Base-by-base conservation (phyloP, 2,329 filamentous ascomycete species). In the Colletotrichum caudatum region DNA sequence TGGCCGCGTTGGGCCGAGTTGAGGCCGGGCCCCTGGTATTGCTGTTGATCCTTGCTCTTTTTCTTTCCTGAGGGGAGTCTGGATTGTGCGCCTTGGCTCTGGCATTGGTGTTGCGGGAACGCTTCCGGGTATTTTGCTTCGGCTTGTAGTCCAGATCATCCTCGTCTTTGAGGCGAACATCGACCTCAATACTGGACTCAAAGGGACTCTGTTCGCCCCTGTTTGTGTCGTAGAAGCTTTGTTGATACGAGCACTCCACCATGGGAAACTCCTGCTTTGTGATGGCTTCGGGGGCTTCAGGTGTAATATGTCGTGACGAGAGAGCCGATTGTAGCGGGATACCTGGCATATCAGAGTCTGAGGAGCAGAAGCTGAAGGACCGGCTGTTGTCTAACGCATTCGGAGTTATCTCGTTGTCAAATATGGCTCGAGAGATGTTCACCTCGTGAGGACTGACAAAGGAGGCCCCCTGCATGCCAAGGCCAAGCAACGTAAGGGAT, bases 371-470 rank as follows among this genome's bases (percentile, higher is more conserved):
- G 48, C 64, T 69, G 29, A 73, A 69, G 37, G 54, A 33, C 7
- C 33, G 37, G 23, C 33, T 53, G 26, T 48, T 26, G 8, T 67
- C 56, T 33, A 72, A 46, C 18, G 64, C 29, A 18, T 26, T 51
- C 18, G 58, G 16, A 3, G 59, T 33, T 2, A 70, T 44, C 23
- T 71, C 69, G 11, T 61, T 58, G 5, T 74, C 73, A 41, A 73
- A 67, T 39, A 62, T 56, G 9, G 46, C 23, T 41, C 72, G 73
- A 16, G 71, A 62, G 14, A 69, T 64, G 50, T 72, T 74, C 23
- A 74, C 44, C 11, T 74, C 72, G 23, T 67, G 65, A 20, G 66
- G 73, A 44, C 68, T 74, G 56, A 74, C 73, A 41, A 46, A 74
- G 18, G 51, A 48, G 29, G 26, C 64, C 3, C 39, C 57, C 18